Evolutionary conservation across 768 basidiomycete genomes (phyloP).

Genomic region (Boletus rex-veris): DNA sequence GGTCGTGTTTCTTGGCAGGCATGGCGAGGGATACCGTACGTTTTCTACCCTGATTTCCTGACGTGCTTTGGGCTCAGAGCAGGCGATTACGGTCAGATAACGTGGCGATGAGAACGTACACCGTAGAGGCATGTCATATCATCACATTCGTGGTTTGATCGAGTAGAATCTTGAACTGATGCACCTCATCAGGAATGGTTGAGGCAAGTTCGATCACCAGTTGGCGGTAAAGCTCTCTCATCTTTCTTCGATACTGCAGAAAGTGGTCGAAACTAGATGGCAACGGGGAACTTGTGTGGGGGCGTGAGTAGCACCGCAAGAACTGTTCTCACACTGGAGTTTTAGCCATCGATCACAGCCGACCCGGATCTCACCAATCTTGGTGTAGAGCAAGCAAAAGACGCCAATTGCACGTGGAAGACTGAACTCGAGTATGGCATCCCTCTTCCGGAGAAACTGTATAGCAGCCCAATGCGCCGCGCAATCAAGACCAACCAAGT

Average conservation of each 20-base stretch:
- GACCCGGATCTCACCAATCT: constrained; percentile 61
- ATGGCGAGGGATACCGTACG: constrained; percentile 74
- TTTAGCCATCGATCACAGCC: constrained; percentile 35
- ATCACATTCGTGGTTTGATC: neutral
- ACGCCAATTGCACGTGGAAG: constrained; percentile 46
- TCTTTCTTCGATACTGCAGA: neutral
- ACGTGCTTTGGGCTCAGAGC: constrained; percentile 30
- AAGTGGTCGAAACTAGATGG: constrained; percentile 62
- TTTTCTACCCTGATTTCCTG: neutral
- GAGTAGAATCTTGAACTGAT: neutral
- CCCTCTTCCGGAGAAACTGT: constrained; percentile 53
- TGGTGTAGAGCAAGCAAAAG: constrained; percentile 54
- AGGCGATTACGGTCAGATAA: constrained; percentile 60
- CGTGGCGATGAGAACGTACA: constrained; percentile 63
- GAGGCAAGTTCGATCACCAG: constrained; percentile 38
- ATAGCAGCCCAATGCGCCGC: constrained; percentile 61
- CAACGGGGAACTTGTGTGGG: constrained; percentile 68
- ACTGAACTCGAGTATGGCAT: constrained; percentile 40
- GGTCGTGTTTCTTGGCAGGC: constrained; percentile 61
- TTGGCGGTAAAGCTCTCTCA: neutral
- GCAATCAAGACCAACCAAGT: constrained; percentile 55
- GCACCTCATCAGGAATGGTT: constrained; percentile 49
- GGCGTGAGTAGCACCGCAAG: constrained; percentile 47
- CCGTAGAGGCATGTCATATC: constrained; percentile 35
- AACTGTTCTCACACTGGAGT: neutral